phyloP scores from a whole-genome alignment of 345 rosid genomes.

The Citrus hindsii region DNA sequence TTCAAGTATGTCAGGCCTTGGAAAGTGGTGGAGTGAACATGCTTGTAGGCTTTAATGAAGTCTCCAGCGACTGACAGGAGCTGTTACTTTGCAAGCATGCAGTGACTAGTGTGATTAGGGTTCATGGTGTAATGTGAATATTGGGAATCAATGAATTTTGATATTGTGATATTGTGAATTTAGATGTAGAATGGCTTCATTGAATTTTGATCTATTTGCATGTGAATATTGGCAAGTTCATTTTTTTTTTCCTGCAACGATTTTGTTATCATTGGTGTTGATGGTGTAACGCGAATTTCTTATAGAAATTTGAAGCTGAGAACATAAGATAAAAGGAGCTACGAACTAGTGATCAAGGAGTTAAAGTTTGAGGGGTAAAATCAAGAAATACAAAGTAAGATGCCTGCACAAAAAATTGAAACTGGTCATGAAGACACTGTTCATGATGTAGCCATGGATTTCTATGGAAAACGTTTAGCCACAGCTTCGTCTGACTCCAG shows the following conservation, averaged over 20 bases:
- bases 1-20: no score
- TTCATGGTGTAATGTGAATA: no score
- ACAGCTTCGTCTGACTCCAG: conserved; percentile 18
- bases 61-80: no score
- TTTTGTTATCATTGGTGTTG: background rate
- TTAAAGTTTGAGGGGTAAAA: background rate
- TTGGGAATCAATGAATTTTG: no score
- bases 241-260: background rate
- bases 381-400: background rate
- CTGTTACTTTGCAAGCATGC: no score
- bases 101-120: no score
- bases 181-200: background rate
- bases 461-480: conserved; percentile 24
- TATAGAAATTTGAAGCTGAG: background rate
- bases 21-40: no score
- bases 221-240: background rate
- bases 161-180: background rate
- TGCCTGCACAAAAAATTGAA: conserved; percentile 22
- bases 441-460: conserved; percentile 24
- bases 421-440: conserved; percentile 19
- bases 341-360: background rate
- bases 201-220: background rate
- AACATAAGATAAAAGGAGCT: background rate
- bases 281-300: background rate
- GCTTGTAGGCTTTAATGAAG: no score